Conservation (phyloP, 495 filamentous ascomycete species). For the Neurospora sp. region DNA sequence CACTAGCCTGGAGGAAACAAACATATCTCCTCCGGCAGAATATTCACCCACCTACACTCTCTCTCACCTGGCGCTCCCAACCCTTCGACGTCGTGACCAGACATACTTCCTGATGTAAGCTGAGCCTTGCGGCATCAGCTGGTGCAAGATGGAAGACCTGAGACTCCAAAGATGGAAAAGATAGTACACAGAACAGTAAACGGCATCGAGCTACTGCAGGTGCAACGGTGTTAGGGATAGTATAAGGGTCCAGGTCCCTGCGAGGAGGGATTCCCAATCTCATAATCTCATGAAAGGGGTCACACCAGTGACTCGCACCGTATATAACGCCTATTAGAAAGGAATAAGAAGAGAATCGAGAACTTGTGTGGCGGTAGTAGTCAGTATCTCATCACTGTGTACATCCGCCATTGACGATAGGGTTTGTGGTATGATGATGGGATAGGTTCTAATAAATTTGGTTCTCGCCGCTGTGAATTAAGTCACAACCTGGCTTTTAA, state of each 20-base stretch:
- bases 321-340: not conserved
- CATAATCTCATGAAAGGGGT: not conserved
- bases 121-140: not conserved
- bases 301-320: not conserved
- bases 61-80: not conserved
- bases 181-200: not conserved
- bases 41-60: not conserved
- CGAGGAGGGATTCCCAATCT: not conserved
- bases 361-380: not conserved
- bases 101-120: not conserved
- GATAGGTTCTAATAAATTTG: not conserved
- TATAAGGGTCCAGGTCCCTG: not conserved
- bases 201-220: not conserved
- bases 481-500: not conserved
- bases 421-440: not conserved
- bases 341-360: not conserved
- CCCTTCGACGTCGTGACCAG: not conserved
- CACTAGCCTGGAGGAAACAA: not conserved
- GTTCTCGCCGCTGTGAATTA: not conserved
- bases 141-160: not conserved
- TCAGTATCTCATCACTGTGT: not conserved
- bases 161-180: not conserved
- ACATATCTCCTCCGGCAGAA: not conserved
- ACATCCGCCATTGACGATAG: not conserved
- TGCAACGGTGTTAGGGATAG: not conserved